Base-by-base conservation (phyloP, 2,329 filamentous ascomycete species). In the Colletotrichum coccodes region DNA sequence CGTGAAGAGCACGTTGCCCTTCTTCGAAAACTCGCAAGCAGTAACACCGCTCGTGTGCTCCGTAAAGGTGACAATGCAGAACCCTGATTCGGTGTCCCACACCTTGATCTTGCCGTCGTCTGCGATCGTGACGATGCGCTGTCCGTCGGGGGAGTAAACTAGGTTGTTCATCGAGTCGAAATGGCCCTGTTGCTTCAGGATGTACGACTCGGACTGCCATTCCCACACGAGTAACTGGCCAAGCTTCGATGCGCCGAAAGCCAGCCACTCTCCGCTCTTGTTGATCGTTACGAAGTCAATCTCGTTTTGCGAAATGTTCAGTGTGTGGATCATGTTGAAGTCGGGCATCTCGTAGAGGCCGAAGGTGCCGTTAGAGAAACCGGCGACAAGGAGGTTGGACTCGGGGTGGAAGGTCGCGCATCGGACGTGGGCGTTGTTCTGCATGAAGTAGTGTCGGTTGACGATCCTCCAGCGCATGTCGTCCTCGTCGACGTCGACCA, bases 51-150 rank as follows among this genome's bases (percentile, higher is more conserved):
- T 95, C 1, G 93, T 95, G 79, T 99, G 96, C 79, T 99, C 97
- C 0, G 95, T 98, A 75, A 99, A 99, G 0, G 96, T 99, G 34
- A 98, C 95, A 40, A 98, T 93, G 76, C 96, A 99, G 83, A 99
- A 99, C 0, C 97, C 96, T 0, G 96, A 98, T 66, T 94, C 92
- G 34, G 95, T 91, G 78, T 99, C 96, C 96, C 96, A 99, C 38
- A 99, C 94, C 79, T 99, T 99, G 79, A 99, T 93, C 81, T 98
- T 98, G 60, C 96, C 96, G 78, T 99, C 97, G 75, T 99, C 97
- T 3, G 96, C 93, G 2, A 94, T 92, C 0, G 96, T 99, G 68
- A 99, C 92, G 71, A 99, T 94, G 44, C 93, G 91, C 76, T 97
- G 94, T 5, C 96, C 95, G 75, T 98, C 95, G 0, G 96, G 95